Percentiles rank a stretch among this genome's conserved stretches.
Conservation (phyloP, 2,329 filamentous ascomycete species). For the Neopestalotiopsis clavispora region DNA sequence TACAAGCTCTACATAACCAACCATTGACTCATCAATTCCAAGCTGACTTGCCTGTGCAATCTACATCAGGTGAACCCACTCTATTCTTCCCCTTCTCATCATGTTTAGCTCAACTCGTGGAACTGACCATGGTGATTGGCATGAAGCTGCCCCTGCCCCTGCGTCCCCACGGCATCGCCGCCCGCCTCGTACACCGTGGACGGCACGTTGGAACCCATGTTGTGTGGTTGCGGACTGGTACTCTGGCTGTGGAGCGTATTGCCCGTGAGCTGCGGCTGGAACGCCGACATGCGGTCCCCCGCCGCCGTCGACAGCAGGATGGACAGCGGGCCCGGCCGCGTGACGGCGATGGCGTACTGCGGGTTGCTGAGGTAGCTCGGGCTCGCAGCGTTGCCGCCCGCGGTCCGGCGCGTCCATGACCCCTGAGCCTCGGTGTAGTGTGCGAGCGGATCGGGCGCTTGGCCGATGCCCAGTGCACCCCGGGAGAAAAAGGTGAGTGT, state of each 20-base stretch:
- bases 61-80: not conserved
- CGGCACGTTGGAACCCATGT: conserved; percentile 25
- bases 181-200: conserved; percentile 44
- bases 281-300: conserved; percentile 26
- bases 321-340: conserved; percentile 64
- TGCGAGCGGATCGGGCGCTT: conserved; percentile 64
- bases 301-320: conserved; percentile 73
- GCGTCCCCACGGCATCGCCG: conserved; percentile 36
- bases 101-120: conserved; percentile 40
- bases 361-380: conserved; percentile 84
- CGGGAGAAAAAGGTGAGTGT: conserved; percentile 84
- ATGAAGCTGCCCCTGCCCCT: conserved; percentile 31
- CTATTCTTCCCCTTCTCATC: not conserved
- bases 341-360: conserved; percentile 74
- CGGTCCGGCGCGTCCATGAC: conserved; percentile 78
- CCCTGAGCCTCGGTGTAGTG: conserved; percentile 64
- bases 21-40: not conserved
- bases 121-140: conserved; percentile 43
- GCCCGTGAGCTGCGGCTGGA: conserved; percentile 26
- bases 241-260: conserved; percentile 28
- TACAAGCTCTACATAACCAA: not conserved
- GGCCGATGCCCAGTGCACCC: conserved; percentile 61
- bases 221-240: not conserved
- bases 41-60: not conserved
- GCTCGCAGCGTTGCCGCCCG: conserved; percentile 83